Evolutionary conservation across 1,139 yeast species (phyloP).

Genomic region (Schizosaccharomyces versatilis): DNA sequence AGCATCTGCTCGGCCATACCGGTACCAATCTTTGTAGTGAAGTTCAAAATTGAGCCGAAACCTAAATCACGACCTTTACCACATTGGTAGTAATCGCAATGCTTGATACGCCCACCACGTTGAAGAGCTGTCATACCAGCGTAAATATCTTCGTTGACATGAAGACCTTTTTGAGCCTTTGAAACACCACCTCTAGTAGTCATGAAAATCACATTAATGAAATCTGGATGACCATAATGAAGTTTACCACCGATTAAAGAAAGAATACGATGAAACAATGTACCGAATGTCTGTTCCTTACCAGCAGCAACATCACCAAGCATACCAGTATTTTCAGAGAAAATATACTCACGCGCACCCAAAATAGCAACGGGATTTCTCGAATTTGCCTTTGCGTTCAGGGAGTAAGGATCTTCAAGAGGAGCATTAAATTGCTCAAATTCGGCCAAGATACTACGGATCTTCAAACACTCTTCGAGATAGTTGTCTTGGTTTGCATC

Average conservation of each 20-base stretch:
- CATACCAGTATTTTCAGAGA: conserved; percentile 96
- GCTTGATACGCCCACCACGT: conserved; percentile 98
- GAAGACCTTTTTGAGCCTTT: conserved; percentile 95
- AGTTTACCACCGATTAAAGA: conserved; percentile 97
- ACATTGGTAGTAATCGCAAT: conserved; percentile 97
- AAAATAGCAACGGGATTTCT: conserved; percentile 81
- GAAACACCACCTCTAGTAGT: conserved; percentile 98
- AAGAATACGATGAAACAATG: conserved; percentile 87
- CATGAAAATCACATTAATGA: conserved; percentile 82
- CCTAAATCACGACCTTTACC: conserved; percentile 99
- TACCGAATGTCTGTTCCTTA: conserved; percentile 98
- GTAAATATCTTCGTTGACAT: conserved; percentile 94
- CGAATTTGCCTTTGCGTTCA: conserved; percentile 23
- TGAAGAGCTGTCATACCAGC: conserved; percentile 96
- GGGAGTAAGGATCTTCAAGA: conserved; percentile 42
- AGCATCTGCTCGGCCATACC: conserved; percentile 99
- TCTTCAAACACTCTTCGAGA: conserved; percentile 92
- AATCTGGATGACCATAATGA: conserved; percentile 99
- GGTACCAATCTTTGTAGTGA: conserved; percentile 98
- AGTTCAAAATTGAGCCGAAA: conserved; percentile 91
- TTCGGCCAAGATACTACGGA: conserved; percentile 90
- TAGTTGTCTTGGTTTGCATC: conserved; percentile 98
- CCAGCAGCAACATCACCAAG: conserved; percentile 99
- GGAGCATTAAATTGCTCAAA: conserved; percentile 64
- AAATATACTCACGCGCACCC: conserved; percentile 98